phyloP scores from a whole-genome alignment of 192 early-diverging fungal genomes.

The Umbelopsis ramanniana region DNA sequence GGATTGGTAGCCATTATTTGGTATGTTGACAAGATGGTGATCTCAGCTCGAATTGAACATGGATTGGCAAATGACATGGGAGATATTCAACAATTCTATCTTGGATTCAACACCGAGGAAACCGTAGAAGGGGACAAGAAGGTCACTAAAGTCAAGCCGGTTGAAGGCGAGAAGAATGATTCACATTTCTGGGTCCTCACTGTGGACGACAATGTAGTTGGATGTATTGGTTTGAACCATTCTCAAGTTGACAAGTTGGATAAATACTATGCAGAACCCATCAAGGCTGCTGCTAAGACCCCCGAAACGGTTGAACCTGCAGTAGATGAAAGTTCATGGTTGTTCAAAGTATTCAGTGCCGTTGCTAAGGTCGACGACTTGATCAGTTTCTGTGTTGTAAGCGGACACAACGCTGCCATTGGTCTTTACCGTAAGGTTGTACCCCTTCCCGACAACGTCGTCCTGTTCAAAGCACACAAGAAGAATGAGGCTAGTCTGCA shows the following conservation, averaged over 20 bases:
- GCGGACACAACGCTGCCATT: background rate
- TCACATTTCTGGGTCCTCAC: conserved; percentile 46
- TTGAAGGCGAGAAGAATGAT: background rate
- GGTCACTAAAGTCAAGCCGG: background rate
- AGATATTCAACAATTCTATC: conserved; percentile 36
- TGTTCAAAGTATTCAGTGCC: conserved; percentile 14
- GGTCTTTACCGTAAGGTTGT: background rate
- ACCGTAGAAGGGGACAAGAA: conserved; percentile 13
- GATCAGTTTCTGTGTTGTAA: conserved; percentile 24
- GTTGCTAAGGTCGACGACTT: conserved; percentile 33
- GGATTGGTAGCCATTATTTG: conserved; percentile 28
- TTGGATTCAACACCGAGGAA: conserved; percentile 31
- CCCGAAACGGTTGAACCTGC: background rate
- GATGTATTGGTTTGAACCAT: conserved; percentile 41
- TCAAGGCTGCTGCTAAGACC: background rate
- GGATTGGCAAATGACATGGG: conserved; percentile 40
- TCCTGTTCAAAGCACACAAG: conserved; percentile 30
- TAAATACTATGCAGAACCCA: background rate
- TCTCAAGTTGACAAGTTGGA: conserved; percentile 2
- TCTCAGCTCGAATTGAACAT: conserved; percentile 27
- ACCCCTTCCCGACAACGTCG: background rate
- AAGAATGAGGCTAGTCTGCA: conserved; percentile 40
- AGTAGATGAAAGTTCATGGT: conserved; percentile 17
- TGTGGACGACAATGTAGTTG: conserved; percentile 33
- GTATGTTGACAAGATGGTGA: conserved; percentile 41